Base-by-base conservation (phyloP, 2,329 filamentous ascomycete species). In the Ploettnerulaceae sp. region DNA sequence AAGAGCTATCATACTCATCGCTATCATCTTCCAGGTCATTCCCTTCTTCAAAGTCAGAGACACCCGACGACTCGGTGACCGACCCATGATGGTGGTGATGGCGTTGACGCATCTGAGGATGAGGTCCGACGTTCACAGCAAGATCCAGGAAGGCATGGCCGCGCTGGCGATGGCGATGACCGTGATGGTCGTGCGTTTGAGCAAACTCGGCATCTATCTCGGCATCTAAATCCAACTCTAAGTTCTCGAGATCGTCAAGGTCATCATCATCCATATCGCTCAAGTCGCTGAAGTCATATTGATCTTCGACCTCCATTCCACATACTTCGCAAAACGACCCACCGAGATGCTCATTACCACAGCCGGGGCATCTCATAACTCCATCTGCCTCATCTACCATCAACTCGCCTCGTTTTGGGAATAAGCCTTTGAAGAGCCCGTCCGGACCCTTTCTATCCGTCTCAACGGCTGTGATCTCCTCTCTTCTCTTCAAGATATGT, bases 281-380 rank as follows among this genome's bases (percentile, higher is more conserved):
- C 20, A 51, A 67, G 45, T 71, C 71, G 47, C 67, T 73, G 56
- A 69, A 71, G 57, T 65, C 64, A 58, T 66, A 57, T 57, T 64
- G 47, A 64, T 65, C 43, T 62, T 74, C 71, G 17, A 71, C 67
- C 40, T 71, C 69, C 42, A 74, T 76, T 39, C 75, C 72, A 47
- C 82, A 86, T 15, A 70, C 67, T 17, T 60, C 52, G 56, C 82
- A 86, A 3, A 57, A 63, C 55, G 46, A 54, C 4, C 77, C 76
- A 33, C 81, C 78, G 59, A 81, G 77, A 36, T 85, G 67, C 62
- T 86, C 82, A 72, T 76, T 77, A 7, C 71, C 65, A 63, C 82
- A 86, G 2, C 67, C 53, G 1, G 81, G 81, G 61, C 82, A 86
- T 53, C 81, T 73, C 45, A 44, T 21, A 14, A 84, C 73, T 25